Evolutionary conservation across 768 basidiomycete genomes (phyloP).

Genomic region (Punctularia strigosozonata): DNA sequence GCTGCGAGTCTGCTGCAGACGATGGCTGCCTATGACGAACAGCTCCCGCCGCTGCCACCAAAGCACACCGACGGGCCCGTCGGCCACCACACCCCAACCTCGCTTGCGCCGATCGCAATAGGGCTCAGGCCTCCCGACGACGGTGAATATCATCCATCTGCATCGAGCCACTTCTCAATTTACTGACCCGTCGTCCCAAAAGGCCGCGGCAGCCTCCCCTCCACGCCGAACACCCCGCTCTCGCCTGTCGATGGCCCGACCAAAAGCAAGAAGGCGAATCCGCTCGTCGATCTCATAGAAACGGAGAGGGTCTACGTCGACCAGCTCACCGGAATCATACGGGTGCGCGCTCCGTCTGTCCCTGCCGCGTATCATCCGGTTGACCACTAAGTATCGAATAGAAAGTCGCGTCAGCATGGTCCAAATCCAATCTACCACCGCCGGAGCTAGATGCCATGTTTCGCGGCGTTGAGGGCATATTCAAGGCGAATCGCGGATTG

Average conservation of each 20-base stretch:
- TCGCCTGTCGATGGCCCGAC: constrained; percentile 19
- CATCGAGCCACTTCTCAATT: too few species aligned
- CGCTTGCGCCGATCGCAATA: too few species aligned
- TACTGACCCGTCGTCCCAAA: too few species aligned
- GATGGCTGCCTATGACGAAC: constrained; percentile 15
- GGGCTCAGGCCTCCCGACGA: too few species aligned
- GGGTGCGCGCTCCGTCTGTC: constrained; percentile 39
- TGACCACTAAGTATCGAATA: constrained; percentile 19
- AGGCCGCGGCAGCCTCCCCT: neutral
- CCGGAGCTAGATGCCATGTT: constrained; percentile 90
- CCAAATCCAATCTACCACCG: constrained; percentile 87
- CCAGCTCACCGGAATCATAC: constrained; percentile 78
- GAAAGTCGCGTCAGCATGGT: constrained; percentile 99
- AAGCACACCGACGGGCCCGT: constrained; percentile 2
- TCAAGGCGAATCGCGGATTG: constrained; percentile 80
- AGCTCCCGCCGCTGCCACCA: constrained; percentile 18
- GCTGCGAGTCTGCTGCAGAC: too few species aligned
- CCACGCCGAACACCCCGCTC: constrained; percentile 14
- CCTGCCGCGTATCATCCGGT: neutral
- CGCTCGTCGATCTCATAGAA: constrained; percentile 84
- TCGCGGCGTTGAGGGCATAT: constrained; percentile 82
- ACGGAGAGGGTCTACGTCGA: constrained; percentile 92
- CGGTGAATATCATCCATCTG: too few species aligned
- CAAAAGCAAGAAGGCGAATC: constrained; percentile 61
- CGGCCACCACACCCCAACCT: too few species aligned